Base-by-base conservation (phyloP, 1,284 basidiomycete species). In the Ganoderma leucocontextum region DNA sequence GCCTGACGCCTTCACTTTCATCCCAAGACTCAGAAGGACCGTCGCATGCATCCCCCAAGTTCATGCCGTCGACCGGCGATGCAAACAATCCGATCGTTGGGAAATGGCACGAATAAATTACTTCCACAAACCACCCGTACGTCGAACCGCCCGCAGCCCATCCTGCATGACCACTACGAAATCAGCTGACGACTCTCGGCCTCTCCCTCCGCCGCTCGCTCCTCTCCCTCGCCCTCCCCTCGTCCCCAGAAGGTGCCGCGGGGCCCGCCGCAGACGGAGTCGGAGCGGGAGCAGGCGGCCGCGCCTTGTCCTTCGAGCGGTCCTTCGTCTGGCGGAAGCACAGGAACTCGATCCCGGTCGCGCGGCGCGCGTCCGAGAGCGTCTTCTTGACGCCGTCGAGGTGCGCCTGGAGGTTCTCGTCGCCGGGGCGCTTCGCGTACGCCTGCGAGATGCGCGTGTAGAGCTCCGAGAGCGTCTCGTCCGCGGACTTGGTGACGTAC, bases 371-470 rank as follows among this genome's bases (percentile, higher is more conserved):
- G 68, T 96, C 94, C 57, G 92, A 89, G 67, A 99, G 82, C 33
- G 94, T 96, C 82, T 91, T 92, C 83, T 97, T 97, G 63, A 99
- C 92, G 8, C 91, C 91, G 75, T 98, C 96, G 61, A 99, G 85
- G 76, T 97, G 94, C n/a, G 84, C 85, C 79, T 95, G 93, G 66
- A 95, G 82, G 74, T 93, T 93, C 79, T 95, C 93, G 77, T 95
- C 92, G 25, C 91, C 91, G 3, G 89, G 86, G 61, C 92, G 85
- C 55, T 94, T 89, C 36, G 91, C 87, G 81, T 99, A 99, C 35
- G 95, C 93, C 78, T 95, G 90, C 29, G 95, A 96, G 75, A 99
- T 98, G 75, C 93, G 95, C 77, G 93, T 94, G 83, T 99, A 99
- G 44, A 99, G 87, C 68, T 96, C 91, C 53, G 95, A 94, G 35